Conservation (phyloP, 441 rosid species). For the Capsella rubella region DNA sequence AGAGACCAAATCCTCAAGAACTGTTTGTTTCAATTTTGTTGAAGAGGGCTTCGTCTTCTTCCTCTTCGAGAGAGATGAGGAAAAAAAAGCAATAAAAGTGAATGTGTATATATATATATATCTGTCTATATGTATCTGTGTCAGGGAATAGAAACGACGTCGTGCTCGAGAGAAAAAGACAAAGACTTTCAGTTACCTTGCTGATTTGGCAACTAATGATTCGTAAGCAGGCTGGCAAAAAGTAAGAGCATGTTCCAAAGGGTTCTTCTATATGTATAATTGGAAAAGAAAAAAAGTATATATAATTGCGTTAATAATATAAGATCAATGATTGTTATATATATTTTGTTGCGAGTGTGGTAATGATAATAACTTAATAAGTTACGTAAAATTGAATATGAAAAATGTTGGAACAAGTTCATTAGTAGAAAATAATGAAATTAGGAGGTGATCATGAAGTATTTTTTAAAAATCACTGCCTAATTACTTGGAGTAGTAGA, state of each 20-base stretch:
- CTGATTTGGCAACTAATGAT: constrained; percentile 28
- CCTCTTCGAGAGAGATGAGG: constrained; percentile 12
- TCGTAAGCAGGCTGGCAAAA: constrained; percentile 35
- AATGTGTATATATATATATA: constrained; percentile 3
- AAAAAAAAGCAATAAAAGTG: constrained; percentile 16
- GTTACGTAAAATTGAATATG: neutral
- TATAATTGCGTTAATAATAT: neutral
- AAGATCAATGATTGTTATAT: constrained; percentile 11
- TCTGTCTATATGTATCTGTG: constrained; percentile 13
- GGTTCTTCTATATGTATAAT: neutral
- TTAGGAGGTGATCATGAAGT: too few species aligned
- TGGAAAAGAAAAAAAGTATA: neutral
- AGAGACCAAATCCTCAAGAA: constrained; percentile 10
- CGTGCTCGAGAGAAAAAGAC: constrained; percentile 44
- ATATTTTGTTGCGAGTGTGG: neutral
- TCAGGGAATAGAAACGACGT: constrained; percentile 22
- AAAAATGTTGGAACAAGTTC: neutral
- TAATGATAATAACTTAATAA: neutral
- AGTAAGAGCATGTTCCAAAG: constrained; percentile 37
- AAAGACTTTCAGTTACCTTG: constrained; percentile 30
- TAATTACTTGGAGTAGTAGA: too few species aligned
- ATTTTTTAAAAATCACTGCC: too few species aligned
- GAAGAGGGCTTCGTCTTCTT: neutral
- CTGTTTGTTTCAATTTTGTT: constrained; percentile 1
- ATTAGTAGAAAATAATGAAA: neutral